A percentile compares a stretch with the other conserved stretches of the same genome.
These are phyloP conservation scores for Aspergillus viridinutans DNA, from an alignment of 2,329 filamentous ascomycete genomes.

Conservation along the genomic window DNA sequence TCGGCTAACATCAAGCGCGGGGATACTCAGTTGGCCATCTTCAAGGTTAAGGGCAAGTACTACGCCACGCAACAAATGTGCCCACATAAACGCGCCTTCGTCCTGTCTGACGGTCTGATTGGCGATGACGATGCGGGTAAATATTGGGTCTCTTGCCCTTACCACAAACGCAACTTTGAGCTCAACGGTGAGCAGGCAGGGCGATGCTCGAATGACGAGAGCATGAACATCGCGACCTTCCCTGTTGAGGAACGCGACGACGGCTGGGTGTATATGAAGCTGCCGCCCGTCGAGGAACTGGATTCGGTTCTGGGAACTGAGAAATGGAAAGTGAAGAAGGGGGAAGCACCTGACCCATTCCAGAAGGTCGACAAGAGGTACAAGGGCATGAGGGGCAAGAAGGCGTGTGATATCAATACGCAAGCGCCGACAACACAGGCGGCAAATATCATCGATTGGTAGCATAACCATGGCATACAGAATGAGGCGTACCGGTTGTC, in stretches of 20 bases:
- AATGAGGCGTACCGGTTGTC: constrained; percentile 3
- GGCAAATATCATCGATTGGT: constrained; percentile 34
- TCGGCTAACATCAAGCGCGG: constrained; percentile 77
- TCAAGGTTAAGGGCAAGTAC: constrained; percentile 74
- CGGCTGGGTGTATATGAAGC: constrained; percentile 72
- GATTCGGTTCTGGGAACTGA: constrained; percentile 73
- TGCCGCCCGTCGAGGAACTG: constrained; percentile 76
- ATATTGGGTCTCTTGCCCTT: constrained; percentile 82
- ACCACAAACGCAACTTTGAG: constrained; percentile 87
- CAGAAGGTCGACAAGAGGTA: constrained; percentile 54
- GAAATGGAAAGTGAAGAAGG: constrained; percentile 73
- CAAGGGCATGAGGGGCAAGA: constrained; percentile 53
- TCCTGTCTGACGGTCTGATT: constrained; percentile 79
- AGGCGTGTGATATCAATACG: constrained; percentile 29
- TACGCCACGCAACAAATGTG: constrained; percentile 94
- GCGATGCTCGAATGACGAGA: constrained; percentile 68
- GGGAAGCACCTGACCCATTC: constrained; percentile 58
- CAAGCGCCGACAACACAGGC: constrained; percentile 13
- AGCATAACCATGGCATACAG: not conserved
- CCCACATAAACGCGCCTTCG: constrained; percentile 84
- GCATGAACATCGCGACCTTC: constrained; percentile 78
- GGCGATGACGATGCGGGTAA: constrained; percentile 58
- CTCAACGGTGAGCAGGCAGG: constrained; percentile 63
- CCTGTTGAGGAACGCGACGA: constrained; percentile 69
- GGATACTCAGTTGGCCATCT: constrained; percentile 83